These are phyloP conservation scores for Emergomyces africanus DNA, from an alignment of 2,329 filamentous ascomycete genomes.

Conservation along the genomic window DNA sequence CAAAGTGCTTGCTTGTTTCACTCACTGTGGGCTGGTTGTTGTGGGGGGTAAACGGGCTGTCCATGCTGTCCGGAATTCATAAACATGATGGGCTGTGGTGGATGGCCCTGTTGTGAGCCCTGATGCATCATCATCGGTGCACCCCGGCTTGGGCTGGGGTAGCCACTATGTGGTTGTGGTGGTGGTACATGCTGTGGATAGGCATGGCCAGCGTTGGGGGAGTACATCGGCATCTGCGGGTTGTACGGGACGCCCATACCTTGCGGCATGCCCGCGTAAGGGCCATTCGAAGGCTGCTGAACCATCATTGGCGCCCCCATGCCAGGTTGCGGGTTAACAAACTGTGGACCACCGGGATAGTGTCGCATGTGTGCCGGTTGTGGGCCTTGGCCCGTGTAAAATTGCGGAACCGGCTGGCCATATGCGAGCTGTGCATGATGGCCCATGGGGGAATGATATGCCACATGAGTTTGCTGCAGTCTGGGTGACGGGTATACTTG, in stretches of 20 bases:
- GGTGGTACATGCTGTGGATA: slow-evolving; percentile 42
- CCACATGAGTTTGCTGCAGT: slow-evolving; percentile 53
- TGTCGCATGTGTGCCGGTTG: slow-evolving; percentile 61
- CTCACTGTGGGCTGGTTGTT: slow-evolving; percentile 64
- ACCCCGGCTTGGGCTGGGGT: slow-evolving; percentile 74
- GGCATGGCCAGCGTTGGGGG: slow-evolving; percentile 59
- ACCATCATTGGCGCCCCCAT: slow-evolving; percentile 79
- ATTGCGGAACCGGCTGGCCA: slow-evolving; percentile 57
- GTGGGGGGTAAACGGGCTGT: slow-evolving; percentile 58
- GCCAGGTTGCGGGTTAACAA: slow-evolving; percentile 55
- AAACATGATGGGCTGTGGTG: slow-evolving; percentile 51
- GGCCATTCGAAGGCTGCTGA: slow-evolving; percentile 53
- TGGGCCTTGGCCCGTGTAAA: slow-evolving; percentile 56
- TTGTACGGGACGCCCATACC: slow-evolving; percentile 52
- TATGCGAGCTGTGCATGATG: slow-evolving; percentile 59
- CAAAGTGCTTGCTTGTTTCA: slow-evolving; percentile 20
- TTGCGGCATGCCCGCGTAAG: slow-evolving; percentile 61
- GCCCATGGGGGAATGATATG: slow-evolving; percentile 55
- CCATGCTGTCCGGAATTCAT: slow-evolving; percentile 67
- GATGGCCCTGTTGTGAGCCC: slow-evolving; percentile 82
- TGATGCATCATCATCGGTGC: slow-evolving; percentile 93
- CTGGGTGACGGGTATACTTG: slow-evolving; percentile 81
- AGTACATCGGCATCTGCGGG: slow-evolving; percentile 73
- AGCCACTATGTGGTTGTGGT: slow-evolving; percentile 53
- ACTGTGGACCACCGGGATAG: slow-evolving; percentile 59